phyloP scores from a whole-genome alignment of 1,284 basidiomycete genomes.

The Trametes polyzona region DNA sequence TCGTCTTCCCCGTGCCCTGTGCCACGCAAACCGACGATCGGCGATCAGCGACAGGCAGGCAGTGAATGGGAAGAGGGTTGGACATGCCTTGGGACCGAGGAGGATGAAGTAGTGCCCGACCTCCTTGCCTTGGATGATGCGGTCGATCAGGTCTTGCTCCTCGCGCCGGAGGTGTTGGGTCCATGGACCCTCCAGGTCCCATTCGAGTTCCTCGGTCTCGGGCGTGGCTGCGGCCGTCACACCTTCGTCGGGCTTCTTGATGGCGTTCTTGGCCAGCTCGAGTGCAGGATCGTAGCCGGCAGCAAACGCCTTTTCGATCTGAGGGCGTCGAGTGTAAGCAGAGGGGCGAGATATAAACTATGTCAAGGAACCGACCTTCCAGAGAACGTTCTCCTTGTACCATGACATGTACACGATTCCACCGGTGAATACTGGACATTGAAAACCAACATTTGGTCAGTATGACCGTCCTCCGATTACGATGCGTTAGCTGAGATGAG shows the following conservation, averaged over 20 bases:
- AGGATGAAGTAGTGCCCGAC: constrained; percentile 77
- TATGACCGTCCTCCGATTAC: no score
- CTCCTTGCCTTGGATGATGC: constrained; percentile 75
- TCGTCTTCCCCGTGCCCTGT: constrained; percentile 73
- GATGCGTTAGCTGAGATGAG: no score
- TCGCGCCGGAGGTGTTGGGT: constrained; percentile 66
- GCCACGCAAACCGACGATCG: no score
- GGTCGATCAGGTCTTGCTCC: constrained; percentile 78
- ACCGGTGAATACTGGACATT: constrained; percentile 61
- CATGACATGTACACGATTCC: constrained; percentile 74
- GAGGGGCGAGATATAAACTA: background rate
- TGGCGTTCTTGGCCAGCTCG: constrained; percentile 61
- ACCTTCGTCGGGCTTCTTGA: constrained; percentile 30
- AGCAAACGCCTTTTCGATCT: constrained; percentile 70
- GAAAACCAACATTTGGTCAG: background rate
- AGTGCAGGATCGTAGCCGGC: constrained; percentile 79
- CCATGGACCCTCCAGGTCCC: constrained; percentile 47
- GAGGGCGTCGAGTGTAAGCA: constrained; percentile 3
- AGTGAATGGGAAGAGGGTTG: background rate
- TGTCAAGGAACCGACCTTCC: constrained; percentile 56
- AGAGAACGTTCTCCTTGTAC: constrained; percentile 83
- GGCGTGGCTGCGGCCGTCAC: background rate
- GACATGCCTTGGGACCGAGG: constrained; percentile 67
- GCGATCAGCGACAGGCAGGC: no score
- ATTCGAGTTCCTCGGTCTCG: constrained; percentile 45